Conservation (phyloP, 2,329 filamentous ascomycete genomes). For the Cladophialophora bantiana region DNA sequence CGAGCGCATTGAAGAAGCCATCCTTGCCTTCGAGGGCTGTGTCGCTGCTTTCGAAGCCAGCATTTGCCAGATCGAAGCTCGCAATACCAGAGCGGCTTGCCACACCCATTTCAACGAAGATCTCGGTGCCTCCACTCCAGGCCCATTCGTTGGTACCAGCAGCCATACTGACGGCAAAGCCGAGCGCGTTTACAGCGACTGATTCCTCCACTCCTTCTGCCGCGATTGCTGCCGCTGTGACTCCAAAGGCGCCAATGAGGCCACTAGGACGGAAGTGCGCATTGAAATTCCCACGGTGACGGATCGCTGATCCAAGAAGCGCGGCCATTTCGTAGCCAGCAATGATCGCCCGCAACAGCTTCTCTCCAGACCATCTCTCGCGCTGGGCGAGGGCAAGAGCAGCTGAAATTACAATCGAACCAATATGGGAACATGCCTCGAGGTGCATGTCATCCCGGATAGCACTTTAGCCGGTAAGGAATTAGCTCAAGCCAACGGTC, state of each 20-base stretch:
- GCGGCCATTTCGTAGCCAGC: conserved; percentile 26
- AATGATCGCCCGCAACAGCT: conserved; percentile 10
- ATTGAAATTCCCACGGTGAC: conserved; percentile 8
- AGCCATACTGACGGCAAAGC: conserved; percentile 19
- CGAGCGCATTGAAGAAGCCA: conserved; percentile 25
- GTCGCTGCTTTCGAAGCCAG: conserved; percentile 23
- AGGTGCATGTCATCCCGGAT: conserved; percentile 23
- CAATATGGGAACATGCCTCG: conserved; percentile 15
- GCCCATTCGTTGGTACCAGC: conserved; percentile 24
- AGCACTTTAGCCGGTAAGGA: background rate
- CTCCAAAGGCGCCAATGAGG: conserved; percentile 14
- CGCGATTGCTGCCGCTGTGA: conserved; percentile 8
- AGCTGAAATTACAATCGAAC: conserved; percentile 15
- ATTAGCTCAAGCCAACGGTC: background rate
- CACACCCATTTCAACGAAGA: conserved; percentile 26
- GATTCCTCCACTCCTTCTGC: background rate
- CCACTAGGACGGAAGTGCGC: conserved; percentile 13
- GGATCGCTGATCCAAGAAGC: conserved; percentile 13
- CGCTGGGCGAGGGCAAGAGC: conserved; percentile 20
- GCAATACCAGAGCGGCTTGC: conserved; percentile 20
- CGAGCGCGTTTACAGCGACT: conserved; percentile 10
- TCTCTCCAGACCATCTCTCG: conserved; percentile 22
- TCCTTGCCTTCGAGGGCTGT: conserved; percentile 28
- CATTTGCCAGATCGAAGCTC: conserved; percentile 26
- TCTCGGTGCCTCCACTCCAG: conserved; percentile 28